Base-by-base conservation (phyloP, 148 eudicot species). In the Cornus kousa region DNA sequence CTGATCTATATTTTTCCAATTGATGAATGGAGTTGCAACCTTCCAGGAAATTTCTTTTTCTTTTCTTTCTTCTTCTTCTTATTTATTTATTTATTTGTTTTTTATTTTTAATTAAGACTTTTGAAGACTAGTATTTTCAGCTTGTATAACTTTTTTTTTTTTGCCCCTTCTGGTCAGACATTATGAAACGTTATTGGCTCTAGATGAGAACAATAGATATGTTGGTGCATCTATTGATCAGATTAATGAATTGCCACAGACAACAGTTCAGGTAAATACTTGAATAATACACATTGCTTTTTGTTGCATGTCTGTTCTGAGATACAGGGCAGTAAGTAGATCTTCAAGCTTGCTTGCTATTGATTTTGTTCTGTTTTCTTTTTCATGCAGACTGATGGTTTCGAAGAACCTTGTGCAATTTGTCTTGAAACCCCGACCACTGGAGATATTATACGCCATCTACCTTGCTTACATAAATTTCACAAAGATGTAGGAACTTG, bases 381-480 rank as follows among this genome's bases (percentile, higher is more conserved):
- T 55, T 31, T 50, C 55, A 55, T 83, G 84, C 94, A 96, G 99
- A 87, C 66, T 73, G 92, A 86, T 37, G 80, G 71, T 77, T 77
- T 73, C 77, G 95, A 91, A 76, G 91, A 89, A 82, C 82, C 79
- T 40, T 96, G 99, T 82, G 90, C 98, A 33, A 76, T 96, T 82
- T 96, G 99, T 80, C 95, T 96, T 59, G 99, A 96, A 76, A 89
- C 84, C 70, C 99, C 98, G 22, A 82, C 79, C 17, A 74, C 87
- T 22, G 99, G 99, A 65, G 99, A 96, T 59, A 85, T 87, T 43
- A 88, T 96, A 68, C 91, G 99, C 23, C 98, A 94, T 87, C 93
- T 96, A 55, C 99, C 99, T 70, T 96, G 99, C 87, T 82, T 96
- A 77, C 99, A 96, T 85, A 94, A 89, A 78, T 96, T 96, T 90